Conservation (phyloP, 139 green algal species). For the Chlamydomonas incerta region DNA sequence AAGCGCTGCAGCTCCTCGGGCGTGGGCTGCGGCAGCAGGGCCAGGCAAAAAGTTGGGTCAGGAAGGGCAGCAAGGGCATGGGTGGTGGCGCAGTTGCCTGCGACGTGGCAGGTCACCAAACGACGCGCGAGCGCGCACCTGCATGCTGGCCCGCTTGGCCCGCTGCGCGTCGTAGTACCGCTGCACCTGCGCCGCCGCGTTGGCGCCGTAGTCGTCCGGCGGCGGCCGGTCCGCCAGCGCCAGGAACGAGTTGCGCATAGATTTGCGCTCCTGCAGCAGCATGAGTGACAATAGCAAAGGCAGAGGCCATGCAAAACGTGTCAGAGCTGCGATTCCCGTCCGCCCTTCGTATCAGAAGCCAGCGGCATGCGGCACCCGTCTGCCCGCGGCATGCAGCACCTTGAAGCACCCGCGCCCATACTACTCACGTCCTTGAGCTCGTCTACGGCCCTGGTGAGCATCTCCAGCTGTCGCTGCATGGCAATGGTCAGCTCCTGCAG, state of each 20-base stretch:
- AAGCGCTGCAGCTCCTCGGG: slow-evolving; percentile 55
- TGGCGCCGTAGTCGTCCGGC: slow-evolving; percentile 7
- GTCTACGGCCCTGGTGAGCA: slow-evolving; percentile 59
- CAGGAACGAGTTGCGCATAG: slow-evolving; percentile 54
- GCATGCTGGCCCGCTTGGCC: background rate
- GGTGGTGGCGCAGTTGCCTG: no score
- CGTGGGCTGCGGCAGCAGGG: background rate
- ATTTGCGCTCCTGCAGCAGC: slow-evolving; percentile 63
- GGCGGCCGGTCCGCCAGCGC: slow-evolving; percentile 12
- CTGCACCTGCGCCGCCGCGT: slow-evolving; percentile 11
- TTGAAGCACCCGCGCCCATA: no score
- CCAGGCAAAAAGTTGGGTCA: background rate
- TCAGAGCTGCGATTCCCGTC: no score
- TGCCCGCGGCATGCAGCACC: no score
- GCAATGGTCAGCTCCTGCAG: slow-evolving; percentile 53
- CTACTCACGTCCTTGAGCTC: slow-evolving; percentile 64
- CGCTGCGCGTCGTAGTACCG: slow-evolving; percentile 40
- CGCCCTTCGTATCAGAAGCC: no score
- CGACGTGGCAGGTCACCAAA: no score
- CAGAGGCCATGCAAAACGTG: no score
- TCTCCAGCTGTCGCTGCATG: slow-evolving; percentile 67
- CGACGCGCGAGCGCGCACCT: background rate
- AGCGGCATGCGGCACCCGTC: no score
- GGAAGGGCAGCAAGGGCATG: no score
- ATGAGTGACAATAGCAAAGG: background rate